Evolutionary conservation across 345 rosid species (phyloP).

Genomic region (Corchorus capsularis): DNA sequence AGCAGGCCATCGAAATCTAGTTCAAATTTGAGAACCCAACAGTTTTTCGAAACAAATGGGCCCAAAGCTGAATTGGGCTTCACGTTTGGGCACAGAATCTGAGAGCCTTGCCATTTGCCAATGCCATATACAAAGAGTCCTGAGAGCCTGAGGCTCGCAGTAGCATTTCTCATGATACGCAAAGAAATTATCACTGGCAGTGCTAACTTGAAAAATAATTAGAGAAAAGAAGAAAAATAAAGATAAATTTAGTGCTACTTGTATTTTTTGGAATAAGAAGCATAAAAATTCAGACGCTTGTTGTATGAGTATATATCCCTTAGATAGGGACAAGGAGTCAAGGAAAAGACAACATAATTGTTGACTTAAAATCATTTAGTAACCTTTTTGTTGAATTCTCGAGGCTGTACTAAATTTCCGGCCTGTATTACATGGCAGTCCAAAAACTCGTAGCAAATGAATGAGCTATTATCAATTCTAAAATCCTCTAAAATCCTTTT

Average conservation of each 20-base stretch:
- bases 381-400: constrained; percentile 4
- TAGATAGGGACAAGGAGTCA: too few species aligned
- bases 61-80: too few species aligned
- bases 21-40: too few species aligned
- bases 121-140: too few species aligned
- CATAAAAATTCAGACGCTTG: not conserved
- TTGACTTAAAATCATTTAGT: too few species aligned
- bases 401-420: not conserved
- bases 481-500: not conserved
- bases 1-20: too few species aligned
- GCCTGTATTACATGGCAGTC: constrained; percentile 7
- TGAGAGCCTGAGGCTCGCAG: too few species aligned
- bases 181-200: too few species aligned
- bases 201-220: not conserved
- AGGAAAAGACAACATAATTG: not conserved
- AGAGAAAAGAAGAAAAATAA: not conserved
- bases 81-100: too few species aligned
- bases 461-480: constrained; percentile 7
- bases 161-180: too few species aligned
- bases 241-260: not conserved
- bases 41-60: too few species aligned
- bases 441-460: constrained; percentile 12
- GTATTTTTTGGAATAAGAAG: not conserved
- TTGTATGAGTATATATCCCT: not conserved
- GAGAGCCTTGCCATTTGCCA: too few species aligned